Evolutionary conservation across 176 grass and related monocot species (phyloP), one percentile per base, ranked within the genome.

Genomic region (Triticum monococcum): DNA sequence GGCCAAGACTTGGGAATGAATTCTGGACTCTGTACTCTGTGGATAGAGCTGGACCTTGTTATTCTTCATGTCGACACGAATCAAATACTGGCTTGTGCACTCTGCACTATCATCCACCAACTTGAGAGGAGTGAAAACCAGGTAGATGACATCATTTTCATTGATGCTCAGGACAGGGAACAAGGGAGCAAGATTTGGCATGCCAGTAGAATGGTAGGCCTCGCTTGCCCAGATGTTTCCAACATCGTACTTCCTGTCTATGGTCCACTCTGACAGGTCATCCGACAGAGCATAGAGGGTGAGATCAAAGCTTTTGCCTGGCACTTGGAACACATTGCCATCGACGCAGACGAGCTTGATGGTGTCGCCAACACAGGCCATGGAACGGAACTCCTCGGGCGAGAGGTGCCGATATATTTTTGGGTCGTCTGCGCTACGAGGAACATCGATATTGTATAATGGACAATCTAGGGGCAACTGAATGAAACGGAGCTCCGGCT

Each of bases 331-430:
- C 52, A 68, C 43, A 32, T 8, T 18, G 22, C 37, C 62, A 14
- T 56, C 73, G 4, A 78, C 14, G 62, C 13, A 1, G 30, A 85
- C 43, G 5, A 85, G 16, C 62, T 77, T 78, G 83, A 85, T 68
- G 69, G 17, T 5, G 24, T 56, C 56, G 24, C 25, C 37, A 1
- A 75, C 37, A 4, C 16, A 45, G 35, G 16, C 37, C 4, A 22
- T 60, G 16, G 56, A 46, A 23, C 56, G 70, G 12, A 7, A 33
- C 24, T 64, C 82, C 25, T 9, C 9, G 18, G 0, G 14, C 0
- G 1, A 52, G 14, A 17, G 48, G 18, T 52, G 14, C 4, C 3
- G 48, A 33, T 33, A 33, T 33, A 33, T 33, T 33, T 33, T 33
- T 33, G 32, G 32, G 32, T 33, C 32, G 32, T 33, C 32, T 33